These are phyloP conservation scores for Komagataea norvegica DNA, from an alignment of 1,139 yeast genomes.

Conservation along the genomic window DNA sequence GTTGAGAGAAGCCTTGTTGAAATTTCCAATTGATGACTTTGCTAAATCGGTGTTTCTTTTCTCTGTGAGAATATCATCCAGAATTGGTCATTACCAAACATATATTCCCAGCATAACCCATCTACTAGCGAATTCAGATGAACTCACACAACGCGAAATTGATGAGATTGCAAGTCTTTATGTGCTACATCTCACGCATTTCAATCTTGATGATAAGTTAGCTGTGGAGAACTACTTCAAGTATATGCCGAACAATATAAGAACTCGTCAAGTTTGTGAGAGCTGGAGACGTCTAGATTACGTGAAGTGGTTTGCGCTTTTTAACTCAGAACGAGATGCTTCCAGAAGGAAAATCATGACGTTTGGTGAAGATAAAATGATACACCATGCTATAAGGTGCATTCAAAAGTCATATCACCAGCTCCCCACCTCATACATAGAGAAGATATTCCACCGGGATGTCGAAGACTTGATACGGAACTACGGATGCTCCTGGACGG, in stretches of 20 bases:
- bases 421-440: conserved; percentile 17
- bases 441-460: conserved; percentile 13
- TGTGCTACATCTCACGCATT: conserved; percentile 46
- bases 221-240: conserved; percentile 35
- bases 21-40: conserved; percentile 36
- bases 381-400: conserved; percentile 30
- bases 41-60: conserved; percentile 44
- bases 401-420: conserved; percentile 38
- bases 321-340: conserved; percentile 27
- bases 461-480: conserved; percentile 6
- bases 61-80: conserved; percentile 44
- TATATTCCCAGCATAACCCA: conserved; percentile 50
- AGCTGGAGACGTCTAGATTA: conserved; percentile 41
- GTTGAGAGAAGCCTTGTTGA: conserved; percentile 52
- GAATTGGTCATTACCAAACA: conserved; percentile 50
- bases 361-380: conserved; percentile 36
- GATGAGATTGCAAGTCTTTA: conserved; percentile 40
- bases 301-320: conserved; percentile 38
- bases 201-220: conserved; percentile 34
- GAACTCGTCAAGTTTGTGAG: conserved; percentile 29
- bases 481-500: conserved; percentile 16
- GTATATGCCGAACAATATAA: conserved; percentile 29
- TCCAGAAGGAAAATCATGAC: conserved; percentile 39
- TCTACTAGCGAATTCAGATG: conserved; percentile 28
- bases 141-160: conserved; percentile 32